Conservation (phyloP, 345 rosid species). For the Eucalyptus viminalis region DNA sequence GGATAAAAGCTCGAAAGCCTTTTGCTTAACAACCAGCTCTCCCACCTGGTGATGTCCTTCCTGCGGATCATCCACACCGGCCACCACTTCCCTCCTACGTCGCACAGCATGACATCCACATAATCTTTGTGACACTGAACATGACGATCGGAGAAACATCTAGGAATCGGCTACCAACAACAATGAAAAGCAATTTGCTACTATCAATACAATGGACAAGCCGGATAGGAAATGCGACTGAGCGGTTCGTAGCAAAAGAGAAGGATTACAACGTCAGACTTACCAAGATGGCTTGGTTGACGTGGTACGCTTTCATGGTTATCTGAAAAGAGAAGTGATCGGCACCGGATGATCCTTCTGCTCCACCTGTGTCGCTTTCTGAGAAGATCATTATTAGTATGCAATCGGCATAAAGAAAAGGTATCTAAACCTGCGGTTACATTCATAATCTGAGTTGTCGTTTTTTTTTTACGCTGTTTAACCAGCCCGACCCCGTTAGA, state of each 20-base stretch:
- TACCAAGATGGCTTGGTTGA: neutral
- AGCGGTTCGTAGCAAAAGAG: neutral
- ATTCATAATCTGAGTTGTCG: neutral
- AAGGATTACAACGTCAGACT: neutral
- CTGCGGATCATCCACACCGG: neutral
- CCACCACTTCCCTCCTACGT: neutral
- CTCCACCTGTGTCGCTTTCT: neutral
- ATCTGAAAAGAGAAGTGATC: neutral
- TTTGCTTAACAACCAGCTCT: neutral
- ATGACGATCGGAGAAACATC: neutral
- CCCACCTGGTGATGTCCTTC: neutral
- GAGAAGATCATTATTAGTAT: neutral
- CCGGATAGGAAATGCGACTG: neutral
- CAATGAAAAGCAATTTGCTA: neutral
- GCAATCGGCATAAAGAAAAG: neutral
- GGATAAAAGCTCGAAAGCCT: neutral
- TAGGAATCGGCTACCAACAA: neutral
- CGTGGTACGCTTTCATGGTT: neutral
- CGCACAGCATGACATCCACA: neutral
- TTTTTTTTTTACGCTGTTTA: neutral
- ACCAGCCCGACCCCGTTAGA: neutral
- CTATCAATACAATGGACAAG: neutral
- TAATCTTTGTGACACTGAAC: neutral
- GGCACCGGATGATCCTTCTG: neutral
- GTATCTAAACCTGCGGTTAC: neutral